phyloP scores from a whole-genome alignment of 805 yeast species.

The Suhomyces kilbournensis region DNA sequence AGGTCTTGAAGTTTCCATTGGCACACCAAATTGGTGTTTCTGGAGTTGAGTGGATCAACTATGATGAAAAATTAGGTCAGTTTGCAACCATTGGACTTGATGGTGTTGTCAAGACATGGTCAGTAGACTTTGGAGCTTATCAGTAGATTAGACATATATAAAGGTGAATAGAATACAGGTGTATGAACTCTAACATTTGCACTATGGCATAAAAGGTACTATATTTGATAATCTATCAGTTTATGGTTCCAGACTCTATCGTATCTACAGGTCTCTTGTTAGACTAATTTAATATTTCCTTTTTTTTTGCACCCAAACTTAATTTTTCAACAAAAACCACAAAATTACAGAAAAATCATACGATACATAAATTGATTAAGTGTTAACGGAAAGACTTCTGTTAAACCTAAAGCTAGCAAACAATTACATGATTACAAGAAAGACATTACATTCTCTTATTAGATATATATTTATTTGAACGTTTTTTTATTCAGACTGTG shows the following conservation, averaged over 20 bases:
- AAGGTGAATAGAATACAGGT: background rate
- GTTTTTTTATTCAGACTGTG: background rate
- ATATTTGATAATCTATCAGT: too few relatives aligned
- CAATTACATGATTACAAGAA: background rate
- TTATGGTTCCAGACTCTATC: background rate
- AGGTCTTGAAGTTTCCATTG: conserved; percentile 66
- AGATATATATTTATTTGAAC: background rate
- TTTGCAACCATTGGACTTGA: conserved; percentile 78
- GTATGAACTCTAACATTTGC: background rate
- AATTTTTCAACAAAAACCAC: background rate
- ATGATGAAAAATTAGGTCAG: conserved; percentile 29
- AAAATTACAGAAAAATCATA: background rate
- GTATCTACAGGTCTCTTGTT: background rate
- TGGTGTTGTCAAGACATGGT: conserved; percentile 77
- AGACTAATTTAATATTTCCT: background rate
- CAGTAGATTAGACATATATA: background rate
- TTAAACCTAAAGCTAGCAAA: background rate
- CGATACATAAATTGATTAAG: too few relatives aligned
- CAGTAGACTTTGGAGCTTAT: conserved; percentile 25
- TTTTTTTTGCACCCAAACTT: background rate
- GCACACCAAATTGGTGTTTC: conserved; percentile 90
- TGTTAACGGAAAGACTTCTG: too few relatives aligned
- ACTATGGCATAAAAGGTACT: background rate
- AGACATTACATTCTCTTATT: background rate
- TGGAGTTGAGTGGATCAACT: conserved; percentile 65